A percentile compares a stretch with the other conserved stretches of the same genome.
Conservation (phyloP, 371 early-diverging fungal species). For the Mortierella sp. region DNA sequence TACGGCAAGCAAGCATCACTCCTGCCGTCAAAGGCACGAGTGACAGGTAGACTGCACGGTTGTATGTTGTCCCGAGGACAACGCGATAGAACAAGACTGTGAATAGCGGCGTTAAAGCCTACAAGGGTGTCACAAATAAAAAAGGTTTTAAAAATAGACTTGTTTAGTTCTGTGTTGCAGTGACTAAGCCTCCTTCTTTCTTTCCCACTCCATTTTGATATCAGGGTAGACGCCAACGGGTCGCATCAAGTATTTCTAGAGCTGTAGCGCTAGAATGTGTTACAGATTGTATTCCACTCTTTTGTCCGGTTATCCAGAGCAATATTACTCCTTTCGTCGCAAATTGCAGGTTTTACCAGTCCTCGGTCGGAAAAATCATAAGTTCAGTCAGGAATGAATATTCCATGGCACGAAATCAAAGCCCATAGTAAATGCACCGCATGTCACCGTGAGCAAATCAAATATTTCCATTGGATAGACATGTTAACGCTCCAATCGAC, state of each 20-base stretch:
- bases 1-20: slow-evolving; percentile 84
- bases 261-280: too few species aligned
- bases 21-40: slow-evolving; percentile 87
- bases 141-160: not conserved
- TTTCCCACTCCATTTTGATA: not conserved
- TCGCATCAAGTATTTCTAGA: not conserved
- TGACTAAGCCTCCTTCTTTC: not conserved
- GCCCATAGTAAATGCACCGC: slow-evolving; percentile 1
- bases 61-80: slow-evolving; percentile 74
- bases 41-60: slow-evolving; percentile 77
- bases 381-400: not conserved
- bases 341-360: not conserved
- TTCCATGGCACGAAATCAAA: not conserved
- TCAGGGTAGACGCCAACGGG: not conserved
- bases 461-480: slow-evolving; percentile 9
- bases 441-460: slow-evolving; percentile 13
- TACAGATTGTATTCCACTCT: not conserved
- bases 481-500: not conserved
- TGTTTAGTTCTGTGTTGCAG: not conserved
- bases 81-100: slow-evolving; percentile 85
- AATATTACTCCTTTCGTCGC: not conserved
- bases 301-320: not conserved
- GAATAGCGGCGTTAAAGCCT: slow-evolving; percentile 92
- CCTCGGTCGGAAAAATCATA: not conserved
- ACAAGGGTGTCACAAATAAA: slow-evolving; percentile 4